A percentile compares a stretch with the other conserved stretches of the same genome.
Evolutionary conservation across 257 asterid species (phyloP).

Genomic region (Ilex asprella): DNA sequence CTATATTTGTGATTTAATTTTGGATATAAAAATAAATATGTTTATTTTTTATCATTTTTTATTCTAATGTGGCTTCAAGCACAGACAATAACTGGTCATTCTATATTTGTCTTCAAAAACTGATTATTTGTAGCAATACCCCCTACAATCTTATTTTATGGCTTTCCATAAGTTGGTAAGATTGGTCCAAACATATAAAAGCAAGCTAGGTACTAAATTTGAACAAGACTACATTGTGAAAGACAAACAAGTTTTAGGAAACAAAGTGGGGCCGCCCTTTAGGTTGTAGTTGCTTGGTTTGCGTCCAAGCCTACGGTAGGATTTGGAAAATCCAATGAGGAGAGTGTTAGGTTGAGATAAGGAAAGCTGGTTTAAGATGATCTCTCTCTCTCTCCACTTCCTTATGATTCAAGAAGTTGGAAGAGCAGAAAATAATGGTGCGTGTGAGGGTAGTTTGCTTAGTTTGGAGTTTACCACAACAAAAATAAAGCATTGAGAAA

Average conservation of each 20-base stretch:
- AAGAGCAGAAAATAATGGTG: conserved; percentile 17
- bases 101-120: no score
- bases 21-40: no score
- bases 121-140: no score
- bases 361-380: conserved; percentile 20
- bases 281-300: conserved; percentile 24
- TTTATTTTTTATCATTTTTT: no score
- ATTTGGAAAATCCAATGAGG: conserved; percentile 22
- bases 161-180: no score
- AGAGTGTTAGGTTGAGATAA: conserved; percentile 40
- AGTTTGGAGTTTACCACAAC: conserved; percentile 53
- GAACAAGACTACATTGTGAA: conserved; percentile 11
- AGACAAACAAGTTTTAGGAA: not conserved
- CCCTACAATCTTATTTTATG: no score
- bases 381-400: conserved; percentile 17
- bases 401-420: conserved; percentile 44
- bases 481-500: conserved; percentile 19
- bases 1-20: no score
- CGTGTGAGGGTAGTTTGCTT: conserved; percentile 52
- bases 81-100: no score
- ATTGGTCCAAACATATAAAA: no score
- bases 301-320: conserved; percentile 41
- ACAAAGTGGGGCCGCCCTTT: conserved; percentile 22
- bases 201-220: conserved; percentile 2
- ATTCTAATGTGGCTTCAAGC: no score